Percentiles rank a stretch among this genome's conserved stretches.
Conservation (phyloP, 176 grass and related monocot species). For the Cenchrus purpureus region DNA sequence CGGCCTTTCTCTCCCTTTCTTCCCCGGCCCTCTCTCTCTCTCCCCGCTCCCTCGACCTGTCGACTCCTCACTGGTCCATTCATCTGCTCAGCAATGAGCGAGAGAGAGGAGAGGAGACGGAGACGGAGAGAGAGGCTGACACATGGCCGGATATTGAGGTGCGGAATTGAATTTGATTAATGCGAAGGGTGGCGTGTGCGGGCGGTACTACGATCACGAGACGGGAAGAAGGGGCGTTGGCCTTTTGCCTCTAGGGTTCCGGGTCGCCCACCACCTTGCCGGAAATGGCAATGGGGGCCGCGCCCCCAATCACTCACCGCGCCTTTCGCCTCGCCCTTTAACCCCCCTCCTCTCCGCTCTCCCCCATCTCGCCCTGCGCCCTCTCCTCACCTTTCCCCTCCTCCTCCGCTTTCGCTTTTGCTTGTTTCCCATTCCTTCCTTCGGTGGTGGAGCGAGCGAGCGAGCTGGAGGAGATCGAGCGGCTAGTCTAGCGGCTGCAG, state of each 20-base stretch:
- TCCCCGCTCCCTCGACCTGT: conserved; percentile 27
- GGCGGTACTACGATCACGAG: conserved; percentile 43
- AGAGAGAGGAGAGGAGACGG: not conserved
- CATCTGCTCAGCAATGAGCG: not conserved
- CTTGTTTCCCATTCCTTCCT: not conserved
- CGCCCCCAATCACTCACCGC: conserved; percentile 28
- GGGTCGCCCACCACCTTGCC: conserved; percentile 48
- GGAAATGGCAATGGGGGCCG: conserved; percentile 48
- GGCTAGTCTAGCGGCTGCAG: too few species aligned
- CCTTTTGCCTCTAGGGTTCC: conserved; percentile 50
- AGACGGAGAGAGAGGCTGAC: not conserved
- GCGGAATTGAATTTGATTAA: conserved; percentile 30
- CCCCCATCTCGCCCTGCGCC: not conserved
- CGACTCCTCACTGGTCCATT: conserved; percentile 27
- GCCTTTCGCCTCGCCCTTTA: conserved; percentile 12
- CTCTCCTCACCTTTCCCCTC: not conserved
- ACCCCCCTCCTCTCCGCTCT: not conserved
- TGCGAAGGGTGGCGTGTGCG: conserved; percentile 31
- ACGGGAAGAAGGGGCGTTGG: not conserved
- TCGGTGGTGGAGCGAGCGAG: not conserved
- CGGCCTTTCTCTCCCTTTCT: not conserved
- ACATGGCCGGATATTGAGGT: conserved; percentile 32
- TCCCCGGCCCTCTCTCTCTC: not conserved
- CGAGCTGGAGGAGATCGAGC: too few species aligned
- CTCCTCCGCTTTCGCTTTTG: not conserved